Conservation (phyloP, 1,139 yeast genomes). For the Geotrichum candidum region DNA sequence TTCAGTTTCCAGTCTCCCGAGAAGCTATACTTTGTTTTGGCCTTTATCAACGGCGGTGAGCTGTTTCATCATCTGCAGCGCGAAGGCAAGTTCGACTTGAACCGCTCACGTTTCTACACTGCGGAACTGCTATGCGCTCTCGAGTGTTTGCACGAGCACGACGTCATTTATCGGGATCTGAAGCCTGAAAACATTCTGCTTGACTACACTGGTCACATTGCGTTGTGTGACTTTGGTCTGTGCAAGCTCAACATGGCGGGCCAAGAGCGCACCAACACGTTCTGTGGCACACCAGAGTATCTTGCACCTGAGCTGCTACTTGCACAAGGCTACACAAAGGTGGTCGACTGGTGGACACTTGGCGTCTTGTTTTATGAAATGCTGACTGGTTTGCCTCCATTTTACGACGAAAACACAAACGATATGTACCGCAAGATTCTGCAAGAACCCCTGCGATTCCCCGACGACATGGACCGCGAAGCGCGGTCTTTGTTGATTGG, state of each 20-base stretch:
- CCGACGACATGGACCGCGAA: slow-evolving; percentile 78
- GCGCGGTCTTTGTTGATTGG: slow-evolving; percentile 77
- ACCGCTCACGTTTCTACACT: slow-evolving; percentile 85
- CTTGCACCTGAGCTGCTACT: slow-evolving; percentile 88
- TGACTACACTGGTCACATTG: slow-evolving; percentile 96
- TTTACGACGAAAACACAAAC: slow-evolving; percentile 86
- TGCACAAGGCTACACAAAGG: slow-evolving; percentile 91
- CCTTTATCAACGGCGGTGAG: slow-evolving; percentile 96
- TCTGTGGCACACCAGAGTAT: slow-evolving; percentile 96
- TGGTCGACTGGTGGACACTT: slow-evolving; percentile 98
- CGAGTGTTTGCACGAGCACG: slow-evolving; percentile 82
- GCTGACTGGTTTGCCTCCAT: slow-evolving; percentile 95
- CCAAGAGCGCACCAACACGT: slow-evolving; percentile 83
- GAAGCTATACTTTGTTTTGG: slow-evolving; percentile 79
- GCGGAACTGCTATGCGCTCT: slow-evolving; percentile 90
- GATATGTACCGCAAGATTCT: slow-evolving; percentile 91
- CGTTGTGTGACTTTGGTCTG: slow-evolving; percentile 92
- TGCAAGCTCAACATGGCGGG: slow-evolving; percentile 91
- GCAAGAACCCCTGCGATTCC: slow-evolving; percentile 83
- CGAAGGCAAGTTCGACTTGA: slow-evolving; percentile 82
- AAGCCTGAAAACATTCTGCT: slow-evolving; percentile 92
- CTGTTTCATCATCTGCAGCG: slow-evolving; percentile 88
- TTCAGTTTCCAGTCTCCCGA: slow-evolving; percentile 96
- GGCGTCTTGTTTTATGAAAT: slow-evolving; percentile 93
- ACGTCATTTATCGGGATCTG: slow-evolving; percentile 89